phyloP scores from a whole-genome alignment of 345 rosid genomes.

The Euphorbia peplus region DNA sequence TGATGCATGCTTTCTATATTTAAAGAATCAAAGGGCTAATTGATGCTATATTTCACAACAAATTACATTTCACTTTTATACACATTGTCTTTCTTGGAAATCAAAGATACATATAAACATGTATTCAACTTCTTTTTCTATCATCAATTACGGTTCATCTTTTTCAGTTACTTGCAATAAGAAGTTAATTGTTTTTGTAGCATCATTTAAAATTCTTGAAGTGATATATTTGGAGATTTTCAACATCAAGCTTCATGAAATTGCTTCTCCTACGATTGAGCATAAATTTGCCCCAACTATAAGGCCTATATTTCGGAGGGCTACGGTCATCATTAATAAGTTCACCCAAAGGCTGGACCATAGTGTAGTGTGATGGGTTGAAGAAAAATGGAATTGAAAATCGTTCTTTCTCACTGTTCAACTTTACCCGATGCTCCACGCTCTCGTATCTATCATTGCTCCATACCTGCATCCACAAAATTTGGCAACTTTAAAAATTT shows the following conservation, averaged over 20 bases:
- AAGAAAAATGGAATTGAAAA: slow-evolving; percentile 46
- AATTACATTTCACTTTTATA: too few relatives aligned
- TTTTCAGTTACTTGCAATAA: too few relatives aligned
- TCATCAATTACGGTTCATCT: too few relatives aligned
- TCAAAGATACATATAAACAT: too few relatives aligned
- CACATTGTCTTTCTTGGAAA: too few relatives aligned
- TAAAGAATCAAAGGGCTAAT: too few relatives aligned
- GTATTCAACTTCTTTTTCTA: too few relatives aligned
- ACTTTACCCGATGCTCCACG: slow-evolving; percentile 47
- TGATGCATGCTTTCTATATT: too few relatives aligned
- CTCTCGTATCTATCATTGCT: slow-evolving; percentile 47
- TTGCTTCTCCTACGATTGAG: slow-evolving; percentile 32
- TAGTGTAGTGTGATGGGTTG: slow-evolving; percentile 31
- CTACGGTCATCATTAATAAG: slow-evolving; percentile 25
- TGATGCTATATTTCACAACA: too few relatives aligned
- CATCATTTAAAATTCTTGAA: slow-evolving; percentile 17
- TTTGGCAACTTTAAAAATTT: too few relatives aligned
- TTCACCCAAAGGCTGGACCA: slow-evolving; percentile 43
- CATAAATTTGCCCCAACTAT: slow-evolving; percentile 42
- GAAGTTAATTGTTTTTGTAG: too few relatives aligned
- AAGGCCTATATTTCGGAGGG: slow-evolving; percentile 33
- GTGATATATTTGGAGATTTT: slow-evolving; percentile 42
- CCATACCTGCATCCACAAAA: slow-evolving; percentile 35
- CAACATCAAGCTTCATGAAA: slow-evolving; percentile 42
- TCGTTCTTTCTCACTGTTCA: slow-evolving; percentile 43